Base-by-base conservation (phyloP, 805 yeast genomes). In the Nakazawaea populi region DNA sequence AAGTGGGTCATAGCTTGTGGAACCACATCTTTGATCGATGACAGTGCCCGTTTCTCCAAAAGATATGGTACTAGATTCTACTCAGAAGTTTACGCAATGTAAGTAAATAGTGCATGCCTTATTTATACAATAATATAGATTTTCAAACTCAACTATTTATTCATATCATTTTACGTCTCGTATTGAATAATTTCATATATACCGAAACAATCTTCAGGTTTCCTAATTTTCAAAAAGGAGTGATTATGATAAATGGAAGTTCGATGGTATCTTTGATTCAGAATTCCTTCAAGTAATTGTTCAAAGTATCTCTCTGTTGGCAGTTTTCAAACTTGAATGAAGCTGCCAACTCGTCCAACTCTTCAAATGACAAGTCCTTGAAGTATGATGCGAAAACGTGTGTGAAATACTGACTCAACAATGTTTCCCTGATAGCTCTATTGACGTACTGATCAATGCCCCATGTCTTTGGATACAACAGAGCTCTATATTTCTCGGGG, bases 1-100 rank as follows among this genome's bases (percentile, higher is more conserved):
- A 73, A 70, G 49, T 82, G 84, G 81, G 60, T 81, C 0, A 63
- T 82, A 14, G 74, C 82, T 1, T 82, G 88, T 65, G 89, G 89
- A 1, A 85, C 85, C 1, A 58, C 60, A 1, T 54, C 71, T 0
- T 61, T 83, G 54, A 71, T 77, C 40, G 45, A 50, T 1, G 76
- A 74, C 10, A 74, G 76, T 29, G 54, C 62, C 36, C 47, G 18
- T 3, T 67, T 79, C 67, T 74, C 80, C 0, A 59, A 55, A 1
- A 51, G 52, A 0, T 61, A 69, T 30, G 64, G 66, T 4, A 67
- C 75, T 18, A 64, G 71, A 32, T 71, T 67, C 47, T 69, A 71
- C 46, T 65, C 72, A 18, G 87, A 82, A 56, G 64, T 66, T 2
- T 80, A 75, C 54, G 57, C 69, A 3, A 66, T 66, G 66, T 68